These are phyloP conservation scores for Globisporangium acanthophoron DNA, from an alignment of 352 stramenopile genomes.

Conservation along the genomic window DNA sequence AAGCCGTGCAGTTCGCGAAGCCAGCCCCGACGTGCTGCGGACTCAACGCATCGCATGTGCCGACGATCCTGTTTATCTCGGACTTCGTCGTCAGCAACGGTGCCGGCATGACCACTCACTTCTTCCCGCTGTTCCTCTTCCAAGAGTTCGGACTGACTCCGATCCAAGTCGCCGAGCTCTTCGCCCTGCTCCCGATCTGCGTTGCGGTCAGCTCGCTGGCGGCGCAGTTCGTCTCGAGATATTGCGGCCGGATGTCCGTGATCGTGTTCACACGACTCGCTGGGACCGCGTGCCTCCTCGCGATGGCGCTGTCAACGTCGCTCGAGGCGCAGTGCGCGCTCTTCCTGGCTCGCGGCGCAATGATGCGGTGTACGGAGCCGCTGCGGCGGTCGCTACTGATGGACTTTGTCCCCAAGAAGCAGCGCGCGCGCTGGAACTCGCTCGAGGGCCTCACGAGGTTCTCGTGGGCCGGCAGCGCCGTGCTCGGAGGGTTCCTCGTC, in stretches of 20 bases:
- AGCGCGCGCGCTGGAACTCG: slow-evolving; percentile 67
- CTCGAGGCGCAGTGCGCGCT: slow-evolving; percentile 31
- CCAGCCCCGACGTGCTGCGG: slow-evolving; percentile 22
- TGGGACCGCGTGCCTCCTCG: slow-evolving; percentile 33
- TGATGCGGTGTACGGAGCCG: slow-evolving; percentile 61
- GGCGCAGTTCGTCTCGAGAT: slow-evolving; percentile 33
- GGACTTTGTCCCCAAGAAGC: slow-evolving; percentile 59
- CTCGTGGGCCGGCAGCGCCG: slow-evolving; percentile 55
- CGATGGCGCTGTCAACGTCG: slow-evolving; percentile 34
- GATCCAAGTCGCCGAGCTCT: slow-evolving; percentile 52
- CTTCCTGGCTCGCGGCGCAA: slow-evolving; percentile 42
- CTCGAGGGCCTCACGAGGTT: slow-evolving; percentile 60
- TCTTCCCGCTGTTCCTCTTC: slow-evolving; percentile 65
- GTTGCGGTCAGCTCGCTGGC: slow-evolving; percentile 37
- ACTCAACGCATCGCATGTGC: slow-evolving; percentile 39
- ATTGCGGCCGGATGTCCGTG: slow-evolving; percentile 43
- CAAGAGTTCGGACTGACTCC: slow-evolving; percentile 46
- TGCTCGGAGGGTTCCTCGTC: slow-evolving; percentile 57
- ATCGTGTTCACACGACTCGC: slow-evolving; percentile 39
- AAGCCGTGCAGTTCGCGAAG: slow-evolving; percentile 3
- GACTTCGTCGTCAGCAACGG: slow-evolving; percentile 72
- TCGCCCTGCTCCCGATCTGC: slow-evolving; percentile 43
- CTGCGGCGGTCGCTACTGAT: slow-evolving; percentile 67
- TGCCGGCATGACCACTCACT: slow-evolving; percentile 46
- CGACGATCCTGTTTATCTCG: slow-evolving; percentile 51